phyloP scores from a whole-genome alignment of 306 rosid species.

The Cicer chorassanicum region DNA sequence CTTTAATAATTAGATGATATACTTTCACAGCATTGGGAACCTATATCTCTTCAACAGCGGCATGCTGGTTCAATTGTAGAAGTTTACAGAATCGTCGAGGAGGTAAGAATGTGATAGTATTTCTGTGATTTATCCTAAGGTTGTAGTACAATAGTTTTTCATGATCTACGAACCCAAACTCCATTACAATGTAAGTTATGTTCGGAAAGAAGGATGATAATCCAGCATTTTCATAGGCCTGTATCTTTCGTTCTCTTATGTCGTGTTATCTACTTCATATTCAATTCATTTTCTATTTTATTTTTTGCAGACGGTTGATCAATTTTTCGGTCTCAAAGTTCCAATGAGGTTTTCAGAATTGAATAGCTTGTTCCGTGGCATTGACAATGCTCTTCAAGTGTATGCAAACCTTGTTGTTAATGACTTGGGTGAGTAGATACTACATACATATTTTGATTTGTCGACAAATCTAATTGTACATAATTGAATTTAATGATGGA shows the following conservation, averaged over 20 bases:
- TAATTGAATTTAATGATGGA: slow-evolving; percentile 26
- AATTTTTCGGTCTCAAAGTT: slow-evolving; percentile 89
- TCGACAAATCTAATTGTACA: slow-evolving; percentile 1
- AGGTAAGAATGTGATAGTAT: slow-evolving; percentile 59
- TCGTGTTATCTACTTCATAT: slow-evolving; percentile 11
- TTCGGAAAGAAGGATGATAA: slow-evolving; percentile 22
- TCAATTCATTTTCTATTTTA: slow-evolving; percentile 38
- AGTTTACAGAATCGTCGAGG: slow-evolving; percentile 97
- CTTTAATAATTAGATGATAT: slow-evolving; percentile 37
- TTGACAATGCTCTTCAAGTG: slow-evolving; percentile 94
- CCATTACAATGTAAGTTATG: slow-evolving; percentile 9
- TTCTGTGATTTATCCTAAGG: slow-evolving; percentile 26
- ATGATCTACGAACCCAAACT: slow-evolving; percentile 22
- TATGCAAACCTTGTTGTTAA: slow-evolving; percentile 74
- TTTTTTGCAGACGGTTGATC: slow-evolving; percentile 88
- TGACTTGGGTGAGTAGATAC: slow-evolving; percentile 69
- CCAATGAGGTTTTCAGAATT: slow-evolving; percentile 94
- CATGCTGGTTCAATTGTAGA: slow-evolving; percentile 95
- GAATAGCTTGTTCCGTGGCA: slow-evolving; percentile 87
- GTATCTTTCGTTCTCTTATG: slow-evolving; percentile 11
- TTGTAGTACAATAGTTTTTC: slow-evolving; percentile 31
- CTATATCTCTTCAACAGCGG: slow-evolving; percentile 94
- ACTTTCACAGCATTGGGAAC: slow-evolving; percentile 80
- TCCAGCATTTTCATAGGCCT: slow-evolving; percentile 2
- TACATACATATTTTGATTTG: slow-evolving; percentile 21